These are phyloP conservation scores for Tubosaeta brunneosetosa DNA, from an alignment of 768 basidiomycete genomes.

Conservation along the genomic window DNA sequence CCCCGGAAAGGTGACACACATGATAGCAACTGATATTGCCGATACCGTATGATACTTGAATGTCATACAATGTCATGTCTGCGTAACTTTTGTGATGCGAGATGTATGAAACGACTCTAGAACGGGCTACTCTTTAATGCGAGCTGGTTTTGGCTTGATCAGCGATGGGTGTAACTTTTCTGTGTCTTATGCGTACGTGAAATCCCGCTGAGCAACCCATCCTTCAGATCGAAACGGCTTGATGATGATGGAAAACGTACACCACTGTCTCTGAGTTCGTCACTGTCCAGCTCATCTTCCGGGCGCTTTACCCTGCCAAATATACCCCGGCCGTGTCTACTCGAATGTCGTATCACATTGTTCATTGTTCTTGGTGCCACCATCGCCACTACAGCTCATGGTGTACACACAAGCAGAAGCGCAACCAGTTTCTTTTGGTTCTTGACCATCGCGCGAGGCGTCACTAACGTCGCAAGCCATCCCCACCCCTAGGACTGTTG, in stretches of 20 bases:
- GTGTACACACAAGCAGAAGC: slow-evolving; percentile 50
- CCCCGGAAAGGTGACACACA: too few relatives aligned
- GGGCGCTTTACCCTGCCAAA: slow-evolving; percentile 51
- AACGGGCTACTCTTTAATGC: slow-evolving; percentile 8
- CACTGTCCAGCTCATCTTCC: slow-evolving; percentile 52
- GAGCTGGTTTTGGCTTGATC: slow-evolving; percentile 58
- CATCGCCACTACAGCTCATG: slow-evolving; percentile 65
- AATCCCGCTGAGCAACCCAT: slow-evolving; percentile 1
- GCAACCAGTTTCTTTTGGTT: slow-evolving; percentile 66
- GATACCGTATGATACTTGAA: too few relatives aligned
- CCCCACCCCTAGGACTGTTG: background rate
- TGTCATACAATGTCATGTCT: too few relatives aligned
- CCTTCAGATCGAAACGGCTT: slow-evolving; percentile 60
- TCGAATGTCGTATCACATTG: slow-evolving; percentile 61
- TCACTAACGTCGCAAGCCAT: slow-evolving; percentile 55
- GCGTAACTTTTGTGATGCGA: background rate
- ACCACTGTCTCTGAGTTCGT: slow-evolving; percentile 2
- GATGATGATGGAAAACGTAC: slow-evolving; percentile 64
- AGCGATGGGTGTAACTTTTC: slow-evolving; percentile 52
- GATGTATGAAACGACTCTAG: slow-evolving; percentile 15
- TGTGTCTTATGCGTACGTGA: background rate
- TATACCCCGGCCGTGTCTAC: slow-evolving; percentile 63
- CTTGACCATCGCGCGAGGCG: slow-evolving; percentile 66
- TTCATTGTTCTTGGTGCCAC: slow-evolving; percentile 66
- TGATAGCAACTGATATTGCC: too few relatives aligned